Conservation (phyloP, 345 rosid species). For the Heritiera littoralis region DNA sequence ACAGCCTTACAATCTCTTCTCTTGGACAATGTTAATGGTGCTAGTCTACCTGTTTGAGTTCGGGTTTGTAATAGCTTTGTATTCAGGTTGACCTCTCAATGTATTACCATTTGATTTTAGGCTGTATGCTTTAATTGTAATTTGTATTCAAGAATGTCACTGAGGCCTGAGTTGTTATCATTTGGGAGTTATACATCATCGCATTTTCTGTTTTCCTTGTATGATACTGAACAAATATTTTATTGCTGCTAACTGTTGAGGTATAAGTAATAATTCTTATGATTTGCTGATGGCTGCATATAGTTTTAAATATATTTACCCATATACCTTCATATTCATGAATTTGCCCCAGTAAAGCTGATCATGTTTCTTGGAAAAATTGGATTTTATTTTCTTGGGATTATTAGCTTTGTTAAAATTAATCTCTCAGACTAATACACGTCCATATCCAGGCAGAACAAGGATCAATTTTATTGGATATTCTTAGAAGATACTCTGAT, state of each 20-base stretch:
- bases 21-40: background rate
- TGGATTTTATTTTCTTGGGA: background rate
- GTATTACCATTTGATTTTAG: background rate
- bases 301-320: background rate
- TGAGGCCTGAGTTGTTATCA: background rate
- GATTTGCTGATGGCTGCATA: slow-evolving; percentile 3
- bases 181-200: background rate
- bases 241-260: background rate
- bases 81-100: background rate
- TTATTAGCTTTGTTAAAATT: background rate
- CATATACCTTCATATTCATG: background rate
- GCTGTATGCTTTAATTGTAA: background rate
- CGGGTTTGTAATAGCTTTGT: background rate
- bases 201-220: background rate
- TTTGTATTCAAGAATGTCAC: background rate
- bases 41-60: background rate
- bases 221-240: background rate
- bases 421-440: background rate
- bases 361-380: background rate
- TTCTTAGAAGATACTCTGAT: slow-evolving; percentile 38
- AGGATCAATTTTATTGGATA: slow-evolving; percentile 36
- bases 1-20: background rate
- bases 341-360: background rate
- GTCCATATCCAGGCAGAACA: slow-evolving; percentile 36
- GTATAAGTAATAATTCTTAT: background rate